phyloP scores from a whole-genome alignment of 495 filamentous ascomycete species.

The Penicillium robsamsonii region DNA sequence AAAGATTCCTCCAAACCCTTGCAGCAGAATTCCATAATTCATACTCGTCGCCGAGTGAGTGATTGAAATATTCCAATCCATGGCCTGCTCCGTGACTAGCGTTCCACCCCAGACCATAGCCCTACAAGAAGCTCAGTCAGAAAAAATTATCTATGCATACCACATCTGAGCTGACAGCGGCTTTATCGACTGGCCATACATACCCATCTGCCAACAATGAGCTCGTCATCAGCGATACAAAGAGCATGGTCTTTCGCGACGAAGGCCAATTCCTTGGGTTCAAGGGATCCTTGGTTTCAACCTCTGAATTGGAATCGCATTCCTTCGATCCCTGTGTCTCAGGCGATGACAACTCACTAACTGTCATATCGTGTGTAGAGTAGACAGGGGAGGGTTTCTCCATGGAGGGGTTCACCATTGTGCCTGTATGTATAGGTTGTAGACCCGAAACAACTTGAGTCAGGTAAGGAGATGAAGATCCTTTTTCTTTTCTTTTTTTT shows the following conservation, averaged over 20 bases:
- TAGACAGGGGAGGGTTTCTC: constrained; percentile 12
- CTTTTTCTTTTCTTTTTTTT: neutral
- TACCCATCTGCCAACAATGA: constrained; percentile 41
- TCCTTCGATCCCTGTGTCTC: constrained; percentile 13
- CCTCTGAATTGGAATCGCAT: neutral
- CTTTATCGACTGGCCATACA: constrained; percentile 3
- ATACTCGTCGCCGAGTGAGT: constrained; percentile 44
- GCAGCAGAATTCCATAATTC: constrained; percentile 51
- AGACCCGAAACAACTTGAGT: neutral
- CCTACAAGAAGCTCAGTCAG: constrained; percentile 25
- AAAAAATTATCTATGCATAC: neutral
- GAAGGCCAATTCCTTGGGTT: constrained; percentile 32
- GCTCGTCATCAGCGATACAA: constrained; percentile 37
- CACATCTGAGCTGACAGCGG: constrained; percentile 15
- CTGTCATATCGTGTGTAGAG: constrained; percentile 15
- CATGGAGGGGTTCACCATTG: constrained; percentile 8
- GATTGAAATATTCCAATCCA: constrained; percentile 46
- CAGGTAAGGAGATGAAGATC: constrained; percentile 18
- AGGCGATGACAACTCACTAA: constrained; percentile 12
- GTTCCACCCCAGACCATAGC: constrained; percentile 52
- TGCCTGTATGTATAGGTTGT: neutral
- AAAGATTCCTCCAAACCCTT: constrained; percentile 53
- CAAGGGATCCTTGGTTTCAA: constrained; percentile 13
- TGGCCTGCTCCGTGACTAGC: constrained; percentile 47
- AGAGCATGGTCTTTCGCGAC: constrained; percentile 33